Evolutionary conservation across 83 land plant species (phyloP), one percentile per base, ranked within the genome.

Genomic region (Isoetes engelmannii): DNA sequence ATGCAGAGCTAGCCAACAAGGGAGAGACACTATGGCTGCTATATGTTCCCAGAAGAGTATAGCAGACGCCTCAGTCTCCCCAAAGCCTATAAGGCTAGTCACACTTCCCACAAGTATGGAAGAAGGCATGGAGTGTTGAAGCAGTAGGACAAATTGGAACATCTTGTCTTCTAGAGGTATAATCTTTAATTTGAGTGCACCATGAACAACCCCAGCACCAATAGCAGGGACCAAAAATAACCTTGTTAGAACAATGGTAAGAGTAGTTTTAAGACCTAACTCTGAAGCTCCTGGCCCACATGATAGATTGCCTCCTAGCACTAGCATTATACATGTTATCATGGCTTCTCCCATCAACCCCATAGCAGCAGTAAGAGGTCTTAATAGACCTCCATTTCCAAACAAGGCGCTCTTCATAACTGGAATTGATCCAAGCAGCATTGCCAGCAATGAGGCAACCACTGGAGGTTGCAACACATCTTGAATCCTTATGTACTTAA

Each of bases 101-200:
- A 59, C 62, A 19, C 28, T 59, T 18, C 62, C 62, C 8, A 42
- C 62, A 12, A 59, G 62, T 18, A 59, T 59, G 18, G 62, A 59
- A 8, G 62, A 59, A 12, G 62, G 62, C 62, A 59, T 59, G 18
- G 62, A 59, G 4, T 59, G 62, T 59, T 51, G 62, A 8, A 59
- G 8, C 1, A 59, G 62, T 2, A 59, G 62, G 9, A 59, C 62
- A 19, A 51, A 59, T 8, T 37, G 62, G 62, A 59, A 59, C 28
- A 59, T 20, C 28, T 59, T 59, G 20, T 59, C 19, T 18, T 18
- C 18, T 18, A 42, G 18, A 19, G 62, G 62, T 0, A 59, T 12
- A 10, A 59, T 20, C 28, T 18, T 59, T 3, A 59, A 19, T 12
- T 18, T 20, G 19, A 19, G 28, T 12, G 62, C 62, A 8, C 1